Conservation (phyloP, 169 alveolate species). For the Plasmodium gallinaceum region DNA sequence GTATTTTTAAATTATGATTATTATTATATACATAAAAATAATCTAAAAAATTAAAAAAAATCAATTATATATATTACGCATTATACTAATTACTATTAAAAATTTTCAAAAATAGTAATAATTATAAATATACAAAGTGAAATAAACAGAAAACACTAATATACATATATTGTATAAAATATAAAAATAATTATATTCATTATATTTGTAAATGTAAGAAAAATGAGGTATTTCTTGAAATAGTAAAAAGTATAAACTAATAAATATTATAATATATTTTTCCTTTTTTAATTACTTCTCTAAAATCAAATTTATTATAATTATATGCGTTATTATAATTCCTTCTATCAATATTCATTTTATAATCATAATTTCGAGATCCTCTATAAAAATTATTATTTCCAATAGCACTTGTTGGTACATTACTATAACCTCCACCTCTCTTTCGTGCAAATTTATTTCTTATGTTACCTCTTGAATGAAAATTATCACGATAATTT, state of each 20-base stretch:
- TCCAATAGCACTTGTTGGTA: constrained; percentile 17
- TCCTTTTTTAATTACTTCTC: constrained; percentile 32
- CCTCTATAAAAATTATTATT: constrained; percentile 57
- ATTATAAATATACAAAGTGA: too few relatives aligned
- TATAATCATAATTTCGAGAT: constrained; percentile 53
- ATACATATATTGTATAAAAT: too few relatives aligned
- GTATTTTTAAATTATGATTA: neutral
- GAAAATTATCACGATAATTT: constrained; percentile 41
- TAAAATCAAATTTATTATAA: constrained; percentile 45
- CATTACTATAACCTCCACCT: constrained; percentile 55
- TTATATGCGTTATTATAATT: constrained; percentile 36
- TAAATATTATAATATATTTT: neutral
- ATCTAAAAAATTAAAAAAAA: neutral
- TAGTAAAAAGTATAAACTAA: neutral
- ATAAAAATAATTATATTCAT: too few relatives aligned
- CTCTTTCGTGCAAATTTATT: constrained; percentile 37
- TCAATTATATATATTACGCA: neutral
- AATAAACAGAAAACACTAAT: too few relatives aligned
- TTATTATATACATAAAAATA: neutral
- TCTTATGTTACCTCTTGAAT: constrained; percentile 53
- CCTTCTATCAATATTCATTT: constrained; percentile 58
- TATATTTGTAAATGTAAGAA: too few relatives aligned
- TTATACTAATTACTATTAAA: neutral
- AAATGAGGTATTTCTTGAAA: too few relatives aligned
- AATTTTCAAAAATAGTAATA: too few relatives aligned